phyloP scores from a whole-genome alignment of 1,284 basidiomycete species.

The Meira nashicola region DNA sequence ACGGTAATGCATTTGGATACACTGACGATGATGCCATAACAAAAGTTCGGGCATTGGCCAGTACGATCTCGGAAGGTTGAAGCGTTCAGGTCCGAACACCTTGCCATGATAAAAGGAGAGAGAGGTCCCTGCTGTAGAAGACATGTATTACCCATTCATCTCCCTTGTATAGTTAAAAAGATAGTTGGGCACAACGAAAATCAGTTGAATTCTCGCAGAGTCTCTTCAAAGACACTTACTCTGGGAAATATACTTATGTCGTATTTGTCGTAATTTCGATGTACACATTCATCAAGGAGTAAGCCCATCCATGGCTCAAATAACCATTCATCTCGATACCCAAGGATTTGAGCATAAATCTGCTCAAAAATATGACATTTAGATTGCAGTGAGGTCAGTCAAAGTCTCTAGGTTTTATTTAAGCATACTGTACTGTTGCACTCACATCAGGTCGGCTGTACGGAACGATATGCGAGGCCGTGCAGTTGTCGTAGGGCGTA shows the following conservation, averaged over 20 bases:
- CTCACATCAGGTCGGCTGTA: constrained; percentile 6
- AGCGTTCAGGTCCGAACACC: neutral
- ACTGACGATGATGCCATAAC: constrained; percentile 4
- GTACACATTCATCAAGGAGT: neutral
- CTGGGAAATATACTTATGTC: neutral
- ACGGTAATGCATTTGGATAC: constrained; percentile 2
- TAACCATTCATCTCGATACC: neutral
- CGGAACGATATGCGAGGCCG: constrained; percentile 1
- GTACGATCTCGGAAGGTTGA: neutral
- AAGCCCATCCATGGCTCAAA: constrained; percentile 3
- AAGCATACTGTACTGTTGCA: neutral
- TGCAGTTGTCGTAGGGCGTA: neutral
- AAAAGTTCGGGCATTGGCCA: neutral
- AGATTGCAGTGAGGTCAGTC: neutral
- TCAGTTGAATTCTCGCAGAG: no score
- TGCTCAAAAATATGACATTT: neutral
- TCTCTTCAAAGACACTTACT: neutral
- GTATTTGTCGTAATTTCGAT: neutral
- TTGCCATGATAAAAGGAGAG: neutral
- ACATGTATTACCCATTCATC: neutral
- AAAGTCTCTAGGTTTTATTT: neutral
- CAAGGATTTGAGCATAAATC: constrained; percentile 1
- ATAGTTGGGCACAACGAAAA: no score
- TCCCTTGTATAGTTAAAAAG: neutral
- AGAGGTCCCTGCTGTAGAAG: neutral